phyloP scores from a whole-genome alignment of 2,329 filamentous ascomycete genomes.

The Macrophomina phaseolina region DNA sequence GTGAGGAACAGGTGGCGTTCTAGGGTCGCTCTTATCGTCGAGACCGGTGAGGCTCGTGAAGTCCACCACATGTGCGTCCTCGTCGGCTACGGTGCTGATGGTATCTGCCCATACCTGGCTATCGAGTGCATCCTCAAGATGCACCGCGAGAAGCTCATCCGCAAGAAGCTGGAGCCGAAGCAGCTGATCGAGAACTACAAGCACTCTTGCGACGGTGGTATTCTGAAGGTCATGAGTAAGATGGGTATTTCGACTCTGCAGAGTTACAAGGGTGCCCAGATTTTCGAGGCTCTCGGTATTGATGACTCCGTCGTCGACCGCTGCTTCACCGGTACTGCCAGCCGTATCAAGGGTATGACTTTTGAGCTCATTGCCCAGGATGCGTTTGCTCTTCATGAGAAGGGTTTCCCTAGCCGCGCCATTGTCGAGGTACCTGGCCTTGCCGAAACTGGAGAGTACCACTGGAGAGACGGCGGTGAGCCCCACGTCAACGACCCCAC shows the following conservation, averaged over 20 bases:
- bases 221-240: conserved; percentile 98
- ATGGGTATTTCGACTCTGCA: conserved; percentile 98
- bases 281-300: conserved; percentile 93
- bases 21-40: conserved; percentile 82
- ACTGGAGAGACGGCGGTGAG: conserved; percentile 97
- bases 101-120: conserved; percentile 90
- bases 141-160: conserved; percentile 88
- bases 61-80: conserved; percentile 99
- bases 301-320: conserved; percentile 91
- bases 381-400: conserved; percentile 92
- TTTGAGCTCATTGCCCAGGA: conserved; percentile 94
- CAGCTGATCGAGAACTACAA: conserved; percentile 94
- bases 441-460: conserved; percentile 93
- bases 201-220: conserved; percentile 93
- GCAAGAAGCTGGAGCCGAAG: conserved; percentile 83
- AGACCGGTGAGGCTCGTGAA: conserved; percentile 94
- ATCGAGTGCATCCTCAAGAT: conserved; percentile 98
- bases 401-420: conserved; percentile 81
- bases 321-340: conserved; percentile 93
- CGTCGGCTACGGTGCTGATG: conserved; percentile 92
- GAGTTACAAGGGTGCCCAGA: conserved; percentile 97
- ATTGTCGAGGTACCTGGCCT: conserved; percentile 80
- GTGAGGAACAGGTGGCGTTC: conserved; percentile 96
- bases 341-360: conserved; percentile 90
- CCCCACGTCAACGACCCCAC: conserved; percentile 93